These are phyloP conservation scores for Scheffersomyces stambukii DNA, from an alignment of 1,139 yeast genomes.

Conservation along the genomic window DNA sequence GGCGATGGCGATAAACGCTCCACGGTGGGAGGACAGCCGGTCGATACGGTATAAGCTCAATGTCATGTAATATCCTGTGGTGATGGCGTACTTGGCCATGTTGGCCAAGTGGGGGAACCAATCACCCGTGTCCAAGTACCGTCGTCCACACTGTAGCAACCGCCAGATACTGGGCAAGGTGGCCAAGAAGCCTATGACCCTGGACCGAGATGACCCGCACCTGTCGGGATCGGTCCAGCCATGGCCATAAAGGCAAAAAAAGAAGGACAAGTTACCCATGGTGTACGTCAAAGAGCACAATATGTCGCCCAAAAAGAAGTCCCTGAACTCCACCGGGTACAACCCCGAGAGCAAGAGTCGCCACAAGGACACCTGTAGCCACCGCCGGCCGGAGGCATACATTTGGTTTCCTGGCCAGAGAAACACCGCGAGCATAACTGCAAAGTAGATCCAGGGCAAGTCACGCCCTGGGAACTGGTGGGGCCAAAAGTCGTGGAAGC, in stretches of 20 bases:
- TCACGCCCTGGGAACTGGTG: slow-evolving; percentile 56
- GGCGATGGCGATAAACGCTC: slow-evolving; percentile 70
- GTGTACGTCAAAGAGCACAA: slow-evolving; percentile 85
- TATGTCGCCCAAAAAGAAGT: slow-evolving; percentile 89
- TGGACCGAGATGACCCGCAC: slow-evolving; percentile 80
- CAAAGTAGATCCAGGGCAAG: slow-evolving; percentile 80
- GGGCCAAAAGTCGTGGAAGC: slow-evolving; percentile 71
- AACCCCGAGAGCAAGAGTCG: slow-evolving; percentile 77
- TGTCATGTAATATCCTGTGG: slow-evolving; percentile 67
- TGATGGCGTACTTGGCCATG: slow-evolving; percentile 67
- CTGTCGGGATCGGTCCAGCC: slow-evolving; percentile 50
- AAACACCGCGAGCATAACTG: slow-evolving; percentile 43
- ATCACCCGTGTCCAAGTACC: slow-evolving; percentile 90
- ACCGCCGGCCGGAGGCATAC: slow-evolving; percentile 56
- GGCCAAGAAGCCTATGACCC: slow-evolving; percentile 76
- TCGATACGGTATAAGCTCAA: slow-evolving; percentile 78
- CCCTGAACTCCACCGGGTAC: slow-evolving; percentile 92
- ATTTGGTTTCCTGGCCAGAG: slow-evolving; percentile 61
- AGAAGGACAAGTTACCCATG: slow-evolving; percentile 78
- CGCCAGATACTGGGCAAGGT: slow-evolving; percentile 90
- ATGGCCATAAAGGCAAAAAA: slow-evolving; percentile 74
- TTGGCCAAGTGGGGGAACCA: slow-evolving; percentile 98
- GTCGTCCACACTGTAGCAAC: slow-evolving; percentile 81
- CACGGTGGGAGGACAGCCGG: slow-evolving; percentile 37
- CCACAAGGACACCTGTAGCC: slow-evolving; percentile 72